phyloP scores from a whole-genome alignment of 768 basidiomycete species.

The Hericium coralloides region DNA sequence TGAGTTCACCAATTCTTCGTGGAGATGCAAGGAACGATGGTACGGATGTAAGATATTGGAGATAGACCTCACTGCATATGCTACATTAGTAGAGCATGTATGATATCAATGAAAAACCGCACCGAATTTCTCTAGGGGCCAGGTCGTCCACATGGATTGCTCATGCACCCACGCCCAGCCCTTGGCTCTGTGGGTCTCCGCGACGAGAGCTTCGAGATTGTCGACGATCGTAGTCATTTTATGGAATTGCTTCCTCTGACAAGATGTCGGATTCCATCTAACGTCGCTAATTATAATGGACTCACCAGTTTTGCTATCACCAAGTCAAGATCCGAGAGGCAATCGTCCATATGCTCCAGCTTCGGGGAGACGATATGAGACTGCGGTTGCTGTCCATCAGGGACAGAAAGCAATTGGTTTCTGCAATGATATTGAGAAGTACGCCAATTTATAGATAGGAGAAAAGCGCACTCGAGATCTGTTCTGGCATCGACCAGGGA shows the following conservation, averaged over 20 bases:
- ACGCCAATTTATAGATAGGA: background rate
- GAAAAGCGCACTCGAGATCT: constrained; percentile 64
- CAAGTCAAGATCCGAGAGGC: constrained; percentile 47
- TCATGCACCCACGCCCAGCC: constrained; percentile 63
- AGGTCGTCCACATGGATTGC: constrained; percentile 75
- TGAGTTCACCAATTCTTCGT: constrained; percentile 44
- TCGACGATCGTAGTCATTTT: constrained; percentile 59
- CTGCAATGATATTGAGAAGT: constrained; percentile 24
- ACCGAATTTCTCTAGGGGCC: constrained; percentile 79
- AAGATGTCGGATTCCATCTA: background rate
- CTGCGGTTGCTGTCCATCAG: constrained; percentile 43
- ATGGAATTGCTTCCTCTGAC: constrained; percentile 61
- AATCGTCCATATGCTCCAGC: constrained; percentile 57
- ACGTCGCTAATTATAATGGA: background rate
- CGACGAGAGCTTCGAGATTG: constrained; percentile 50
- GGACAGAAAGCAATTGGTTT: constrained; percentile 52
- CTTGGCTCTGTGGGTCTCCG: constrained; percentile 63
- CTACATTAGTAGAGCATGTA: background rate
- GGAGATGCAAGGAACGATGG: constrained; percentile 52
- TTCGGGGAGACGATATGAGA: constrained; percentile 55
- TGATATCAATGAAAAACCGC: constrained; percentile 9
- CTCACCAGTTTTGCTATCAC: constrained; percentile 62
- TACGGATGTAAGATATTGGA: constrained; percentile 53
- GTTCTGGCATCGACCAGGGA: constrained; percentile 71
- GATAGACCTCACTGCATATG: constrained; percentile 46